Conservation (phyloP, 306 rosid species). For the Chamaecrista fasciculata region DNA sequence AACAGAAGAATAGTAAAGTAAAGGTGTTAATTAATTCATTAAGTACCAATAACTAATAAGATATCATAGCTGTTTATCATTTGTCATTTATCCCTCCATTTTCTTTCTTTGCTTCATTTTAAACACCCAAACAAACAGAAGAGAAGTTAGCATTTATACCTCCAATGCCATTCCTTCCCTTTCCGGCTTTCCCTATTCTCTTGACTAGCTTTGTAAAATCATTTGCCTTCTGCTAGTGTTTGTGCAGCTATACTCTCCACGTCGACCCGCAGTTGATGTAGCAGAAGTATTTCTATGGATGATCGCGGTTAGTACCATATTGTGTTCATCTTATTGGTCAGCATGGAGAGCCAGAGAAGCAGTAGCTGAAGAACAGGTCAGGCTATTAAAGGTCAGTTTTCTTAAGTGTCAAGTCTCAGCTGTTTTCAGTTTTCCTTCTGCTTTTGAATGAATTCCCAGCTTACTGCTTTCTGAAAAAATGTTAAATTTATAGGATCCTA, state of each 20-base stretch:
- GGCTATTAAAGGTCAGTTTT: constrained; percentile 61
- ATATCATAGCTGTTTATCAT: not conserved
- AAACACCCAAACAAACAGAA: not conserved
- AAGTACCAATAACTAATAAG: not conserved
- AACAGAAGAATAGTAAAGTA: not conserved
- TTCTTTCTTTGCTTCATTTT: no score
- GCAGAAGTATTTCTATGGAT: constrained; percentile 97
- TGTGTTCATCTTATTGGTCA: constrained; percentile 96
- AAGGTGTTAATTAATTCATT: not conserved
- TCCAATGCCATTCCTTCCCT: not conserved
- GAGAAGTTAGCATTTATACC: not conserved
- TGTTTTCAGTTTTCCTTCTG: not conserved
- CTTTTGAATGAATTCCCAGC: constrained; percentile 9
- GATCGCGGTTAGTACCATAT: constrained; percentile 88
- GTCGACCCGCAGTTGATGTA: constrained; percentile 73
- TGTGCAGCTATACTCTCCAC: constrained; percentile 92
- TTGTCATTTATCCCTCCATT: not conserved
- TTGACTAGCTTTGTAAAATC: not conserved
- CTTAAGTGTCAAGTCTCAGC: no score
- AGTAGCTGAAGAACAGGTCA: constrained; percentile 67
- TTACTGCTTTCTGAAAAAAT: constrained; percentile 11
- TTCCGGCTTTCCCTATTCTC: not conserved
- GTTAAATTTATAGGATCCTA: constrained; percentile 57
- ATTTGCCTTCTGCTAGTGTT: constrained; percentile 56
- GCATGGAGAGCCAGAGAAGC: constrained; percentile 88